Evolutionary conservation across 2,329 filamentous ascomycete species (phyloP).

Genomic region (Fusarium pseudoanthophilum): DNA sequence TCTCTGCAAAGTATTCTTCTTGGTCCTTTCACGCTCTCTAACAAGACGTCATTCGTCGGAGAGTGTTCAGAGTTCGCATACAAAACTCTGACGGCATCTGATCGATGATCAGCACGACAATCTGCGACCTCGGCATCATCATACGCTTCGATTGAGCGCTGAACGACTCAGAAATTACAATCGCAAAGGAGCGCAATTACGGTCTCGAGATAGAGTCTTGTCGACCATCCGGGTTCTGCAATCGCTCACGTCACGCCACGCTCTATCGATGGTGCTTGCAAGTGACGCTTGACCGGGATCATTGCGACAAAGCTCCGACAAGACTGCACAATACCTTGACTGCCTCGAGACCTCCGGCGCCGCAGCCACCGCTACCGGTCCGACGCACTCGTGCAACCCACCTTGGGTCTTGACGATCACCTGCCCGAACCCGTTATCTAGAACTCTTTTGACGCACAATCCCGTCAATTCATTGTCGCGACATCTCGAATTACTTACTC

Average conservation of each 20-base stretch:
- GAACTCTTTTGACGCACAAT: conserved; percentile 5
- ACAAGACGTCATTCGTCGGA: conserved; percentile 10
- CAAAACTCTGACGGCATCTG: conserved; percentile 11
- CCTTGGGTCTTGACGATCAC: conserved; percentile 17
- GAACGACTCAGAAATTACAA: neutral
- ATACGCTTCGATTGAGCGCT: neutral
- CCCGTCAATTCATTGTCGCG: conserved; percentile 12
- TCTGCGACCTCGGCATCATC: conserved; percentile 1
- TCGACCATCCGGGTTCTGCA: conserved; percentile 21
- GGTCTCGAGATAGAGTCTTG: neutral
- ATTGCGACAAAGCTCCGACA: conserved; percentile 29
- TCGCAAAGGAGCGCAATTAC: conserved; percentile 3
- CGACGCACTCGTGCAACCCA: conserved; percentile 32
- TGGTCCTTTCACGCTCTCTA: conserved; percentile 24
- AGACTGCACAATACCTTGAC: conserved; percentile 2
- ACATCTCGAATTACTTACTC: conserved; percentile 8
- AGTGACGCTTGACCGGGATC: conserved; percentile 28
- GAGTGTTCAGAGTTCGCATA: conserved; percentile 3
- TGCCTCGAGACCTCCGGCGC: conserved; percentile 20
- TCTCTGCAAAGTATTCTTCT: conserved; percentile 18
- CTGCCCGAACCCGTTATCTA: conserved; percentile 5
- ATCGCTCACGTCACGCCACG: conserved; percentile 5
- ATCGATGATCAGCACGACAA: conserved; percentile 12
- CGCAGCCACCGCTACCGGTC: conserved; percentile 32
- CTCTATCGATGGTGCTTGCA: conserved; percentile 23